Evolutionary conservation across 805 yeast species (phyloP).

Genomic region (Ogataea salicorniae): DNA sequence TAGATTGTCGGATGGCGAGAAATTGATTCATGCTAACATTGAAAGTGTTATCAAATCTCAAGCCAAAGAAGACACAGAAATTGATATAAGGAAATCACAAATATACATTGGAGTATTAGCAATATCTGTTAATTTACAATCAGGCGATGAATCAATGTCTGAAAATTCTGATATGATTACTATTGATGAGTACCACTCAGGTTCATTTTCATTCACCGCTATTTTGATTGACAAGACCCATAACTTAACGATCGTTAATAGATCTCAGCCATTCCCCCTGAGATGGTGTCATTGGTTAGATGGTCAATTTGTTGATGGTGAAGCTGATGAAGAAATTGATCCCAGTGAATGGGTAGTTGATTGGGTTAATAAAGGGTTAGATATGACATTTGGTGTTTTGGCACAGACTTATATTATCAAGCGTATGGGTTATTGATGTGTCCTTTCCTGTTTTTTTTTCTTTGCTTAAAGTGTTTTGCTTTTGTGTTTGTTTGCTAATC

Average conservation of each 20-base stretch:
- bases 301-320: constrained; percentile 28
- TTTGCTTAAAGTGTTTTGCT: background rate
- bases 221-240: constrained; percentile 77
- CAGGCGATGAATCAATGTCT: constrained; percentile 2
- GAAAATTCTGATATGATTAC: constrained; percentile 29
- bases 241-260: constrained; percentile 63
- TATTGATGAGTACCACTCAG: constrained; percentile 42
- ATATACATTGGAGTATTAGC: constrained; percentile 32
- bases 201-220: constrained; percentile 69
- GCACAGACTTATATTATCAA: constrained; percentile 89
- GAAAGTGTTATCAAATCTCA: constrained; percentile 54
- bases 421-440: constrained; percentile 66
- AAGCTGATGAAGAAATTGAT: constrained; percentile 39
- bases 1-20: constrained; percentile 76
- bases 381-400: constrained; percentile 73
- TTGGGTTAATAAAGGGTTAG: constrained; percentile 77
- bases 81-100: constrained; percentile 18
- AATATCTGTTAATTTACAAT: constrained; percentile 21
- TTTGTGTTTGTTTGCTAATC: background rate
- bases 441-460: constrained; percentile 1
- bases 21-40: constrained; percentile 80
- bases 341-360: constrained; percentile 79
- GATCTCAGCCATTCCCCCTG: constrained; percentile 85
- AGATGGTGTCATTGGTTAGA: constrained; percentile 95
- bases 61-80: background rate